Conservation (phyloP, 2,329 filamentous ascomycete genomes). For the Penicillium sp. region DNA sequence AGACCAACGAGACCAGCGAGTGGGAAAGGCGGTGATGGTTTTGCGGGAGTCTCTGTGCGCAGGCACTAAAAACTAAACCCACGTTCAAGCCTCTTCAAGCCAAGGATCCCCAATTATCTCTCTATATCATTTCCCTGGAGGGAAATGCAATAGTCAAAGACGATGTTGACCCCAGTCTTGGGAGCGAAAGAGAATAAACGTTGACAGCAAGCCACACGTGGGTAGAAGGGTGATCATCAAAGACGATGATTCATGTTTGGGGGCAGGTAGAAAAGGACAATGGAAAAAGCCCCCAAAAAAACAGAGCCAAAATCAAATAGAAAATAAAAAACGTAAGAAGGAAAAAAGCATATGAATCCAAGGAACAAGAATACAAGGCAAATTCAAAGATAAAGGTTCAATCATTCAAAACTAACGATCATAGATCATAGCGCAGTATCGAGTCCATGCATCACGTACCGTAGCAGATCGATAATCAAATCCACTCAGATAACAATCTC, state of each 20-base stretch:
- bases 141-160: neutral
- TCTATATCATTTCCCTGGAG: neutral
- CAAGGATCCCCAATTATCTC: neutral
- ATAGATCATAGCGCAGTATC: neutral
- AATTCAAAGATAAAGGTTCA: neutral
- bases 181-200: no score
- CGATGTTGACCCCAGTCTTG: no score
- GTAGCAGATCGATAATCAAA: neutral
- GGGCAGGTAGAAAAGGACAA: neutral
- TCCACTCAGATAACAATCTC: neutral
- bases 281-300: neutral
- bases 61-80: neutral
- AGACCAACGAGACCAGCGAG: conserved; percentile 14
- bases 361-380: neutral
- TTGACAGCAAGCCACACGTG: neutral
- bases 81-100: conserved; percentile 10
- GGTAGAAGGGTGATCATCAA: neutral
- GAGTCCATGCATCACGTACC: neutral
- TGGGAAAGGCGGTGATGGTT: conserved; percentile 10
- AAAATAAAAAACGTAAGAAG: neutral
- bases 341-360: neutral
- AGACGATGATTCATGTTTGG: neutral
- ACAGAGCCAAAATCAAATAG: neutral
- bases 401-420: neutral
- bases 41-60: neutral